A percentile compares a stretch with the other conserved stretches of the same genome.
These are phyloP conservation scores for Colletotrichum truncatum DNA, from an alignment of 2,329 filamentous ascomycete genomes.

Conservation along the genomic window DNA sequence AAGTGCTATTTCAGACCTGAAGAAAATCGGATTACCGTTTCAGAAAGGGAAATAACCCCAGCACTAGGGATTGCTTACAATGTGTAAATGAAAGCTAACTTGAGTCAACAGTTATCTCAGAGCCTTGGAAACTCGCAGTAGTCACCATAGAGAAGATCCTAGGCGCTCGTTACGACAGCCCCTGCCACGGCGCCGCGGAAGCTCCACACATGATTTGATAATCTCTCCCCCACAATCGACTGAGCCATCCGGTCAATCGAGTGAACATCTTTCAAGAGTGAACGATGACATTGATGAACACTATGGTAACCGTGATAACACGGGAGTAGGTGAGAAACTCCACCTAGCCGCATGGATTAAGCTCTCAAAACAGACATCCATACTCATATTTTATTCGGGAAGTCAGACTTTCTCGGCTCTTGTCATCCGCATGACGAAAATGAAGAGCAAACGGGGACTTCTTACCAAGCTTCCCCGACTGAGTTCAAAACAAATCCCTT, in stretches of 20 bases:
- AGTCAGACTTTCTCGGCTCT: too few relatives aligned
- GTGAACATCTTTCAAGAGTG: not conserved
- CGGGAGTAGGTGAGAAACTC: too few relatives aligned
- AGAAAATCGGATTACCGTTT: conserved; percentile 2
- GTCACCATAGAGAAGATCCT: not conserved
- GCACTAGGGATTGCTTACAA: not conserved
- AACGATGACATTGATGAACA: not conserved
- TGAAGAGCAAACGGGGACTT: not conserved
- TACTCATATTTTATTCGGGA: too few relatives aligned
- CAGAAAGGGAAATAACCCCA: not conserved
- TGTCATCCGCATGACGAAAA: too few relatives aligned
- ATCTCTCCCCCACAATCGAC: not conserved
- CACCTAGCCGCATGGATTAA: too few relatives aligned
- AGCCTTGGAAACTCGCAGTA: not conserved
- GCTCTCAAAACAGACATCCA: too few relatives aligned
- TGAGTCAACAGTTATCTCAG: not conserved
- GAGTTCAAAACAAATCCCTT: not conserved
- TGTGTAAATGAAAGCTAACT: not conserved
- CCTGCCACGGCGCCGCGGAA: not conserved
- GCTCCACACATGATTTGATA: not conserved
- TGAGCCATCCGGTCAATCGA: not conserved
- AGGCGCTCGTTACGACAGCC: not conserved
- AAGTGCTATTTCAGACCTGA: conserved; percentile 11
- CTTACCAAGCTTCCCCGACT: not conserved
- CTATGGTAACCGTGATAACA: not conserved